Percentiles rank a stretch among this genome's conserved stretches.
Evolutionary conservation across 2,329 filamentous ascomycete species (phyloP).

Genomic region (Sporothrix humicola): DNA sequence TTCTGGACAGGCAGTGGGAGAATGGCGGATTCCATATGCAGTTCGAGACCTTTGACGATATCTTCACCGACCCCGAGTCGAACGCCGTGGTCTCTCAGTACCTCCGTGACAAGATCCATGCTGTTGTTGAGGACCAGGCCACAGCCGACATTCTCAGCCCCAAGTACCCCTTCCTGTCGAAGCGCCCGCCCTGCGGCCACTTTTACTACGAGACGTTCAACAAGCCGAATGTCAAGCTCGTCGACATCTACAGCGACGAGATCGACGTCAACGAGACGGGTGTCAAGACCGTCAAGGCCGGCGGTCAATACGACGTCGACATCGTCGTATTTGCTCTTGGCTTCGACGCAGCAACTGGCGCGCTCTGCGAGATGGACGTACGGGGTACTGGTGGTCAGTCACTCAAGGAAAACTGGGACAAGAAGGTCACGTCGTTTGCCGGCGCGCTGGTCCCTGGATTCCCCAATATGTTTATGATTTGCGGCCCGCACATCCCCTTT

Average conservation of each 20-base stretch:
- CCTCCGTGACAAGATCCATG: conserved; percentile 46
- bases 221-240: conserved; percentile 52
- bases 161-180: conserved; percentile 53
- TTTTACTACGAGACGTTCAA: conserved; percentile 58
- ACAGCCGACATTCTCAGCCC: conserved; percentile 47
- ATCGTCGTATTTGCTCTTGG: conserved; percentile 46
- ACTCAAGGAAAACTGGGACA: conserved; percentile 43
- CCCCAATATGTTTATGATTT: conserved; percentile 37
- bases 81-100: conserved; percentile 44
- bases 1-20: conserved; percentile 32
- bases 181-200: conserved; percentile 54
- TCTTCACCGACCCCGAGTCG: conserved; percentile 41
- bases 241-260: conserved; percentile 54
- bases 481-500: conserved; percentile 35
- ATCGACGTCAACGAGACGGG: conserved; percentile 49
- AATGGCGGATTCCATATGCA: conserved; percentile 32
- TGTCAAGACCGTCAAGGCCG: conserved; percentile 46
- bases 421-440: conserved; percentile 42
- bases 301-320: conserved; percentile 48
- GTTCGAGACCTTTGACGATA: conserved; percentile 38
- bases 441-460: conserved; percentile 37
- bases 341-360: conserved; percentile 47
- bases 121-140: conserved; percentile 45
- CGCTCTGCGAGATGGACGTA: conserved; percentile 44
- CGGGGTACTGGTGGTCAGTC: conserved; percentile 39